These are phyloP conservation scores for Sanghuangporus sanghuang DNA, from an alignment of 1,284 basidiomycete species.

Conservation along the genomic window DNA sequence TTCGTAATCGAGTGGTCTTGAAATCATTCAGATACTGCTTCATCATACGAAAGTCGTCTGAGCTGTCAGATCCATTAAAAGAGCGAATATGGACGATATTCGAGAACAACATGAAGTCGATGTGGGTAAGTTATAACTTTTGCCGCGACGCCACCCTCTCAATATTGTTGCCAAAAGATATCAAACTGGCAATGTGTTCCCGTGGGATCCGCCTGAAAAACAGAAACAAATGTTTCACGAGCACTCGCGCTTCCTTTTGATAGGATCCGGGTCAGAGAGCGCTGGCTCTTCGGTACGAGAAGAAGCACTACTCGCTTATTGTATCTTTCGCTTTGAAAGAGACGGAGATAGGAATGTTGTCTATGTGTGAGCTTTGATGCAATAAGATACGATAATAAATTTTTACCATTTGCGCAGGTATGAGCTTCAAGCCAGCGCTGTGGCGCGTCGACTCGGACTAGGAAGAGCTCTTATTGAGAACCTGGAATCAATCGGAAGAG, in stretches of 20 bases:
- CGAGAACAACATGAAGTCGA: constrained; percentile 50
- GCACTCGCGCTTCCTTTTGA: constrained; percentile 55
- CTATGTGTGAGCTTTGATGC: constrained; percentile 51
- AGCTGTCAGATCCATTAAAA: constrained; percentile 35
- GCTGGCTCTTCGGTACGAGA: constrained; percentile 18
- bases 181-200: constrained; percentile 48
- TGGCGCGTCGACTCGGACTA: constrained; percentile 45
- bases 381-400: not conserved
- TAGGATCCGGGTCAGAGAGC: constrained; percentile 23
- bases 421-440: constrained; percentile 56
- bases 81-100: constrained; percentile 48
- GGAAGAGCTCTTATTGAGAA: constrained; percentile 48
- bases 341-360: constrained; percentile 53
- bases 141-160: not conserved
- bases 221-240: constrained; percentile 53
- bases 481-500: constrained; percentile 44
- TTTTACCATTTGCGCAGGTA: constrained; percentile 43
- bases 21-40: constrained; percentile 29
- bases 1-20: not conserved
- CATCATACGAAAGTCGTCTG: constrained; percentile 31
- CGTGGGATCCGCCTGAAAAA: constrained; percentile 59
- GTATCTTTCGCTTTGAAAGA: constrained; percentile 66
- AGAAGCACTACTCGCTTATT: constrained; percentile 41
- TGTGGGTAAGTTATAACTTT: constrained; percentile 35
- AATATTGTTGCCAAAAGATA: constrained; percentile 32